Evolutionary conservation across 2,329 filamentous ascomycete genomes (phyloP), one percentile per base, ranked within the genome.

Genomic region (Alternaria sp.): DNA sequence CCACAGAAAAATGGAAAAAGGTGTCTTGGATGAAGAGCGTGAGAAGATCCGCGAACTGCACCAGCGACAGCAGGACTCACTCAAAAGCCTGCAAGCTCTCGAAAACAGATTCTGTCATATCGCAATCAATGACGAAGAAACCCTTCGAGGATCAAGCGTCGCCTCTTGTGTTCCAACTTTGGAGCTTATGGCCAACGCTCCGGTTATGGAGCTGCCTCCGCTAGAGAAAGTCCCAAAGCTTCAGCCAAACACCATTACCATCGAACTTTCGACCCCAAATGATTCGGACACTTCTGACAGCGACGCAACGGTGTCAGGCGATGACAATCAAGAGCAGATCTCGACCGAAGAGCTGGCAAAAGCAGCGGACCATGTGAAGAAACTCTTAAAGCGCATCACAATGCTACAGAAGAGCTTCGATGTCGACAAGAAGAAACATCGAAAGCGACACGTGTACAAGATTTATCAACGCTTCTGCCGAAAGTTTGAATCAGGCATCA

Each of bases 21-120:
- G 40, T 17, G 52, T 45, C 10, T 61, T 75, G 4, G 64, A 69
- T n/a, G 44, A 69, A 54, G 71, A 74, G 51, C 66, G 68, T 19
- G 63, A 75, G 26, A 73, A 67, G 30, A 73, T 76, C n/a, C 69
- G 73, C 4, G 67, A 69, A 23, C 56, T 76, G 5, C 70, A 77
- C 57, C 66, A 71, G 32, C 69, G 65, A 11, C 71, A 75, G 44
- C 73, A 77, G 62, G 64, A 74, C 15, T 74, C 74, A 0, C 55
- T 73, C 2, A 68, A 62, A 47, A 67, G 60, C 36, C 51, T 75
- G 3, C 62, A 67, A 56, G 62, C 67, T 13, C 56, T 76, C 3
- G 74, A 75, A 30, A 65, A 40, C 11, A 73, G 67, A 47, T 59
- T 76, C 5, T 58, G 60, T 40, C 60, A 67, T 12, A 40, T 65